Conservation (phyloP, 208 protist genomes). For the Trypanosoma mega region DNA sequence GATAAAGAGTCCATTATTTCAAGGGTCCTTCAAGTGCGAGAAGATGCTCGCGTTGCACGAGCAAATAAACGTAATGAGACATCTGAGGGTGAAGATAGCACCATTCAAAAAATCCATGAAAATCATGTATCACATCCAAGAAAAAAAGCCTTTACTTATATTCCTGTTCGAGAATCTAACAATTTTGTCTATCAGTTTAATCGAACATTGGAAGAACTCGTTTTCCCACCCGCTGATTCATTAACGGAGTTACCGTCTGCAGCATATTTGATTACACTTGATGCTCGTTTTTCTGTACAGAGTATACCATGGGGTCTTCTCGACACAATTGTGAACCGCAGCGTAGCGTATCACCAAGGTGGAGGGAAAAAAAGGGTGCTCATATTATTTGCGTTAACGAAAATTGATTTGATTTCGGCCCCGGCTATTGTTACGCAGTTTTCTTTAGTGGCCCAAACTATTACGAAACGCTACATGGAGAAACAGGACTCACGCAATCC, state of each 20-base stretch:
- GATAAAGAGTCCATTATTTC: conserved; percentile 86
- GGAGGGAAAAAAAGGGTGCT: conserved; percentile 58
- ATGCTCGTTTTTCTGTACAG: conserved; percentile 81
- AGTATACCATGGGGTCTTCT: conserved; percentile 78
- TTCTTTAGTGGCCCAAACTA: conserved; percentile 57
- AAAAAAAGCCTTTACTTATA: conserved; percentile 61
- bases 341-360: conserved; percentile 34
- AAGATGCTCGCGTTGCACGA: conserved; percentile 65
- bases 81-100: conserved; percentile 7
- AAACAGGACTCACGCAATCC: conserved; percentile 14
- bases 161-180: conserved; percentile 55
- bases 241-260: conserved; percentile 66
- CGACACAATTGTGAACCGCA: conserved; percentile 73
- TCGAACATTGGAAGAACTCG: conserved; percentile 58
- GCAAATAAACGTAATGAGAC: conserved; percentile 10
- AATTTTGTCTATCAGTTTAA: conserved; percentile 79
- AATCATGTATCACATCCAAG: conserved; percentile 13
- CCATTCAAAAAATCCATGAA: conserved; percentile 20
- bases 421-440: conserved; percentile 76
- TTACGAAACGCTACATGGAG: conserved; percentile 49
- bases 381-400: conserved; percentile 80
- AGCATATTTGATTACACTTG: conserved; percentile 77
- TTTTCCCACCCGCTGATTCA: conserved; percentile 47
- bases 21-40: conserved; percentile 64
- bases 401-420: conserved; percentile 73